These are phyloP conservation scores for Phytophthora ramorum DNA, from an alignment of 352 stramenopile genomes.

Conservation along the genomic window DNA sequence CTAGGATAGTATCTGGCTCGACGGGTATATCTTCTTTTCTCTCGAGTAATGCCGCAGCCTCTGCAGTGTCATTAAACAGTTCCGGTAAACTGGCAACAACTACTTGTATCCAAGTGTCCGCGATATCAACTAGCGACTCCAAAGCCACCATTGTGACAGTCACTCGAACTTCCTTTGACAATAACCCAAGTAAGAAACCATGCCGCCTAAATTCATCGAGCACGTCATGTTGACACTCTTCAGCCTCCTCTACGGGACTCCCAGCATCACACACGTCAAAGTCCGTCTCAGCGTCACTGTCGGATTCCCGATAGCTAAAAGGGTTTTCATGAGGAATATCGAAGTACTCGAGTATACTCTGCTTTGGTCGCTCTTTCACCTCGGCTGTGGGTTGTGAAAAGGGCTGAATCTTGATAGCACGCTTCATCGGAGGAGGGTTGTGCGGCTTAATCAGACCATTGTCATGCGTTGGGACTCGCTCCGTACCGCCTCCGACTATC, in stretches of 20 bases:
- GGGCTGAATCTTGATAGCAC: constrained; percentile 15
- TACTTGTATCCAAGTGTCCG: constrained; percentile 69
- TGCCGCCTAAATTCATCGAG: constrained; percentile 55
- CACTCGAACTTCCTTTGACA: constrained; percentile 62
- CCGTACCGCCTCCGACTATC: constrained; percentile 50
- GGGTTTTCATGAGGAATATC: constrained; percentile 75
- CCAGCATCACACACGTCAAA: constrained; percentile 11
- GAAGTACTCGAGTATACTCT: constrained; percentile 80
- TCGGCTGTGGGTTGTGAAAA: constrained; percentile 11
- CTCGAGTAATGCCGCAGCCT: constrained; percentile 19
- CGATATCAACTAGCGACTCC: constrained; percentile 70
- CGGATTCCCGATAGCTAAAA: constrained; percentile 70
- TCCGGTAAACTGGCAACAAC: constrained; percentile 54
- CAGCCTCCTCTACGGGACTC: constrained; percentile 1
- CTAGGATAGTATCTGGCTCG: neutral
- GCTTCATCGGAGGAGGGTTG: constrained; percentile 27
- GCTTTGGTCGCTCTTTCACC: constrained; percentile 44
- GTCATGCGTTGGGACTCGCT: constrained; percentile 40
- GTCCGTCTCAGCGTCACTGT: constrained; percentile 38
- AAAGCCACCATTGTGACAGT: constrained; percentile 67
- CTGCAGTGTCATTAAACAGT: constrained; percentile 29
- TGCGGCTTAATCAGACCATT: constrained; percentile 29
- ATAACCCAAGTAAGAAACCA: constrained; percentile 68
- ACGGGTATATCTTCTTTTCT: constrained; percentile 21
- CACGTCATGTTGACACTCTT: constrained; percentile 36